Evolutionary conservation across 2,329 filamentous ascomycete genomes (phyloP).

Genomic region (Elsinoe perseae): DNA sequence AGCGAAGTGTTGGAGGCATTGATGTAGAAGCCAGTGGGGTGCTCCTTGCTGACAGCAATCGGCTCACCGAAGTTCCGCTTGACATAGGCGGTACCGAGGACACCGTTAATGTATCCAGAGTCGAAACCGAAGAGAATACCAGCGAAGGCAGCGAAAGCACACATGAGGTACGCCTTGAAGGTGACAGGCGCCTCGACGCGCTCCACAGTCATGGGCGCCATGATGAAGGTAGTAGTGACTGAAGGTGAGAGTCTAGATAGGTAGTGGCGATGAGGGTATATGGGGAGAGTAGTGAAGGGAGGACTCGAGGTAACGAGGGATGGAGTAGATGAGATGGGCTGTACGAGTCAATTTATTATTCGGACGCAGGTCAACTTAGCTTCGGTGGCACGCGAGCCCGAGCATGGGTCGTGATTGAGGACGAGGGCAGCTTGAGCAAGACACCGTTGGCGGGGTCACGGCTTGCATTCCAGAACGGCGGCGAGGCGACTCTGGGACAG

Average conservation of each 20-base stretch:
- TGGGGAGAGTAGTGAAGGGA: neutral
- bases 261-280: neutral
- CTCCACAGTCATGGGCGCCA: conserved; percentile 20
- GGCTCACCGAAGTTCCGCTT: conserved; percentile 28
- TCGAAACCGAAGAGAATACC: conserved; percentile 56
- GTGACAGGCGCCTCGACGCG: conserved; percentile 32
- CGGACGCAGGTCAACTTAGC: neutral
- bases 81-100: conserved; percentile 46
- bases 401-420: neutral
- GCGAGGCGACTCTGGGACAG: conserved; percentile 14
- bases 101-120: conserved; percentile 48
- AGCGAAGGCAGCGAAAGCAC: conserved; percentile 53
- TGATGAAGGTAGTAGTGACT: conserved; percentile 14
- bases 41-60: conserved; percentile 16
- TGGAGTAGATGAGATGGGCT: neutral
- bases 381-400: conserved; percentile 10
- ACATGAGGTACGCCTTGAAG: conserved; percentile 49
- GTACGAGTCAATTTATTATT: conserved; percentile 14
- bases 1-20: conserved; percentile 42
- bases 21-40: conserved; percentile 24
- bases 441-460: conserved; percentile 16
- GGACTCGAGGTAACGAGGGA: conserved; percentile 10
- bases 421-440: neutral
- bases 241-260: neutral
- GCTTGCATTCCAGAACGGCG: conserved; percentile 16